A percentile compares a stretch with the other conserved stretches of the same genome.
These are phyloP conservation scores for Allium cepa DNA, from an alignment of 106 monocot species.

Conservation along the genomic window DNA sequence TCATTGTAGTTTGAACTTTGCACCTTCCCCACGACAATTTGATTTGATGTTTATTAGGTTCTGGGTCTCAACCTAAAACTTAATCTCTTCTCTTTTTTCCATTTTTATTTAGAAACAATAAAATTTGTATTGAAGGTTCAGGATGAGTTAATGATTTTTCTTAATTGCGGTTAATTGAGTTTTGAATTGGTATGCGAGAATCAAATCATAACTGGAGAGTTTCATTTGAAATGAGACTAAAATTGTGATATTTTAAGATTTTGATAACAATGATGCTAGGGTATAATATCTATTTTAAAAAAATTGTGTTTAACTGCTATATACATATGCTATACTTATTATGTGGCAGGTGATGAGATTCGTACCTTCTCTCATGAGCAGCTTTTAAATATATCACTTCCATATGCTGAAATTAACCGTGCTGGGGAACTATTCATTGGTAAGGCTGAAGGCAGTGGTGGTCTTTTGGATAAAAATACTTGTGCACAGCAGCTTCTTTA, in stretches of 20 bases:
- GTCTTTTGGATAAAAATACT: constrained; percentile 52
- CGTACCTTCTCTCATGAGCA: constrained; percentile 66
- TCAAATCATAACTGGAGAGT: background rate
- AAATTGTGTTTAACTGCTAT: background rate
- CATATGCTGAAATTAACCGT: constrained; percentile 76
- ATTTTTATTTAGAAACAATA: too few species aligned
- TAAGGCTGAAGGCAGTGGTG: constrained; percentile 86
- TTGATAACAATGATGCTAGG: too few species aligned
- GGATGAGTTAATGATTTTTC: background rate
- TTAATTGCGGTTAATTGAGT: constrained; percentile 1
- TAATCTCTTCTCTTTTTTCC: too few species aligned
- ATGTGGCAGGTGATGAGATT: constrained; percentile 59
- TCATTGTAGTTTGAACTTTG: too few species aligned
- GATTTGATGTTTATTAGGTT: too few species aligned
- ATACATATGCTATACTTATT: background rate
- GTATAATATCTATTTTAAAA: too few species aligned
- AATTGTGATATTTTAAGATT: too few species aligned
- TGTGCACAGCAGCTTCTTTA: constrained; percentile 97
- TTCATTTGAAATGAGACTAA: too few species aligned
- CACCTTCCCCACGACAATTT: too few species aligned
- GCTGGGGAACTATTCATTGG: constrained; percentile 66
- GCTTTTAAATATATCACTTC: constrained; percentile 91
- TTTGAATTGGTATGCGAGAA: background rate
- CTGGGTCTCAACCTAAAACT: too few species aligned
- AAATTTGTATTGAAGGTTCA: too few species aligned